Evolutionary conservation across 2,329 filamentous ascomycete genomes (phyloP).

Genomic region (Pseudogymnoascus pannorum): DNA sequence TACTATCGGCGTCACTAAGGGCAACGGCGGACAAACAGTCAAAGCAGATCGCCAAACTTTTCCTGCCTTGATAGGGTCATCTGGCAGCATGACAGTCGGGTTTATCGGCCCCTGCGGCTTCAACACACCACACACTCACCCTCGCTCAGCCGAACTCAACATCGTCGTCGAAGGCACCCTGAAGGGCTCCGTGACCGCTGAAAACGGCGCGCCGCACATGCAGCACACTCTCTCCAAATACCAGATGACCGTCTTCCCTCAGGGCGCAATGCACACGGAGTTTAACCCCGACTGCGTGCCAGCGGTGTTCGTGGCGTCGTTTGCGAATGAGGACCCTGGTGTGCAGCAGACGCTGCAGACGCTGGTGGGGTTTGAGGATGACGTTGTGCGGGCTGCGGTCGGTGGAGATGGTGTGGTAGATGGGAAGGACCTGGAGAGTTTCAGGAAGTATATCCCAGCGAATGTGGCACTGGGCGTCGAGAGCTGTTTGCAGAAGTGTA

Average conservation of each 20-base stretch:
- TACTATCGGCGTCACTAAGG: not conserved
- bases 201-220: conserved; percentile 17
- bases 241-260: conserved; percentile 26
- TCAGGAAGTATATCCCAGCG: conserved; percentile 28
- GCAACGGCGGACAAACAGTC: conserved; percentile 28
- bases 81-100: conserved; percentile 29
- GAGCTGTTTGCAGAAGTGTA: conserved; percentile 36
- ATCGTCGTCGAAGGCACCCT: conserved; percentile 16
- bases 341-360: conserved; percentile 31
- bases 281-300: conserved; percentile 19
- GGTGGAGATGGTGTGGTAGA: conserved; percentile 23
- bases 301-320: conserved; percentile 15
- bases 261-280: conserved; percentile 18
- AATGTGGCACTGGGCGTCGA: conserved; percentile 40
- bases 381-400: conserved; percentile 28
- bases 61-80: conserved; percentile 31
- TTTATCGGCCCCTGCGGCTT: conserved; percentile 30
- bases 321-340: conserved; percentile 30
- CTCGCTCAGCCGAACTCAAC: conserved; percentile 20
- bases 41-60: conserved; percentile 31
- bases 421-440: conserved; percentile 29
- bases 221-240: conserved; percentile 12
- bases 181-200: conserved; percentile 14
- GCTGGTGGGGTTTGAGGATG: conserved; percentile 29
- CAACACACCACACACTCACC: conserved; percentile 30